These are phyloP conservation scores for Hymenoscyphus scutula DNA, from an alignment of 2,329 filamentous ascomycete genomes.

Conservation along the genomic window DNA sequence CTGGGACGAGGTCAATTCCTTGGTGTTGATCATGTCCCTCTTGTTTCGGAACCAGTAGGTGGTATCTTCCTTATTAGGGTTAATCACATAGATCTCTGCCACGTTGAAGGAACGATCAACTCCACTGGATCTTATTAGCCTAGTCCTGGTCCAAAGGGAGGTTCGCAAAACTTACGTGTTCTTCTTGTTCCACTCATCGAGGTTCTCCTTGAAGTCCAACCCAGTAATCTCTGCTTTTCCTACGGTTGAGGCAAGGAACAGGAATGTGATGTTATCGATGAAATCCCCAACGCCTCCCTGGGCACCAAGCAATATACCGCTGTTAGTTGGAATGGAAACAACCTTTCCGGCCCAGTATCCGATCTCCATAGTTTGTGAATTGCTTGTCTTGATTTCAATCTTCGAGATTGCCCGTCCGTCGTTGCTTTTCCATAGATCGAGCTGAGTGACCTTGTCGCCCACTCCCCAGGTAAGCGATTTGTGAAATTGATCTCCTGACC, in stretches of 20 bases:
- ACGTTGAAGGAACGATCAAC: neutral
- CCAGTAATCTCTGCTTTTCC: constrained; percentile 6
- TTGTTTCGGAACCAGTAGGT: constrained; percentile 3
- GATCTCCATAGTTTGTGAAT: neutral
- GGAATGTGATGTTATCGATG: neutral
- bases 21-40: neutral
- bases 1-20: neutral
- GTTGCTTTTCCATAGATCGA: neutral
- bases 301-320: constrained; percentile 5
- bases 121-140: neutral
- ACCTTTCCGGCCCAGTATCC: neutral
- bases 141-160: neutral
- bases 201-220: constrained; percentile 6
- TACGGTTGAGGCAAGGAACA: constrained; percentile 4
- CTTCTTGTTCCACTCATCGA: constrained; percentile 9
- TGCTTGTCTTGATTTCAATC: constrained; percentile 5
- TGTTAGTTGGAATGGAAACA: neutral
- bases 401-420: neutral
- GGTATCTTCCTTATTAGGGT: neutral
- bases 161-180: constrained; percentile 4
- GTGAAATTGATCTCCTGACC: neutral
- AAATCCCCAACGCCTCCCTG: neutral
- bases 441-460: neutral
- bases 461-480: constrained; percentile 2
- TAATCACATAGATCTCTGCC: constrained; percentile 2